Evolutionary conservation across 805 yeast species (phyloP), one percentile per base, ranked within the genome.

Genomic region (Nakazawaea anatomiae): DNA sequence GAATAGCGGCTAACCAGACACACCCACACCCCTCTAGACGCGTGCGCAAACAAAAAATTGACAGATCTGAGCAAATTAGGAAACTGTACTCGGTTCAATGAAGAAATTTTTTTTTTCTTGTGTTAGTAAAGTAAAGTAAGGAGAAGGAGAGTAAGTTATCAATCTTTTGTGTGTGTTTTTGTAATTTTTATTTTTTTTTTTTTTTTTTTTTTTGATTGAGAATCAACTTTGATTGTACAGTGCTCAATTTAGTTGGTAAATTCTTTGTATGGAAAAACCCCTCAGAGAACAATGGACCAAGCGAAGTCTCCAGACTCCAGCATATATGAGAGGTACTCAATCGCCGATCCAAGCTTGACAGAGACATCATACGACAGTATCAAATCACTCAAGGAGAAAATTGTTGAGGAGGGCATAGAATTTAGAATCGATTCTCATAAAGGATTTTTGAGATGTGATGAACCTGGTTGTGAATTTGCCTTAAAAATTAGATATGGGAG

Each of bases 401-500:
- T 49, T 11, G 12, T 8, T 25, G 8, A 44, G 31, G 48, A 44
- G 25, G 41, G 36, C 27, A 11, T 44, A 30, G 52, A 49, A 11
- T 44, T 39, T 18, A 38, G 36, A 28, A 49, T 49, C 18, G 52
- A 49, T 34, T 49, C 52, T 11, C 52, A 49, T 42, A 43, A 44
- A 39, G 52, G 52, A 4, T 49, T 49, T 25, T 44, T 49, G 29
- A 44, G 48, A 40, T 49, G 52, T 39, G 48, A 49, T 25, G 52
- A 49, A 38, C 52, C 44, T 6, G 40, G 31, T 2, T 49, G 52
- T 32, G 11, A 43, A 12, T 49, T 49, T 40, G 39, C 38, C 10
- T 44, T 49, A 29, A 49, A 49, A 28, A 49, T 49, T 29, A 44
- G 52, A 39, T 49, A 49, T 44, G 52, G 52, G 14, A 44, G 48